phyloP scores from a whole-genome alignment of 148 eudicot genomes.

The Diospyros lotus region DNA sequence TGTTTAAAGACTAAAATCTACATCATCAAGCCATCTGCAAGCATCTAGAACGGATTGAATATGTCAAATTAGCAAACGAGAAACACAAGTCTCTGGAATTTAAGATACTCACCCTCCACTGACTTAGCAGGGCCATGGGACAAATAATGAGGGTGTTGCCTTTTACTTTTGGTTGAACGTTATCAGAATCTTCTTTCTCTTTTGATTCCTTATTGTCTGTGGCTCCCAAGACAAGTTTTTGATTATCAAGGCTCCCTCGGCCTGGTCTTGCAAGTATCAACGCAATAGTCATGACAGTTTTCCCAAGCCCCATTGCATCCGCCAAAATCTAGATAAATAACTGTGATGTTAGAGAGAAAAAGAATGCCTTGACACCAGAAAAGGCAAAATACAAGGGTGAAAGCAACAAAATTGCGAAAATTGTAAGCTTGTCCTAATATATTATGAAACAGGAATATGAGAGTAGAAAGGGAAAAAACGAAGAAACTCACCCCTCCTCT shows the following conservation, averaged over 20 bases:
- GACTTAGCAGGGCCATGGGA: slow-evolving; percentile 70
- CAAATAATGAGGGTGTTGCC: slow-evolving; percentile 63
- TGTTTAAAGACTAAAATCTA: background rate
- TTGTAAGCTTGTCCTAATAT: background rate
- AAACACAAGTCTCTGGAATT: background rate
- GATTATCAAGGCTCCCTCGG: slow-evolving; percentile 29
- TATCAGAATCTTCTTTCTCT: slow-evolving; percentile 14
- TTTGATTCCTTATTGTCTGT: slow-evolving; percentile 18
- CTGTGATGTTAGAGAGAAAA: slow-evolving; percentile 1
- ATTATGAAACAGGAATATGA: background rate
- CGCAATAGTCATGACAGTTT: slow-evolving; percentile 71
- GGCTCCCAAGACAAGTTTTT: slow-evolving; percentile 4
- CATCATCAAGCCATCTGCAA: background rate
- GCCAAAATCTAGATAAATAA: slow-evolving; percentile 46
- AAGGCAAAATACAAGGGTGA: background rate
- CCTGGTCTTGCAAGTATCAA: slow-evolving; percentile 50
- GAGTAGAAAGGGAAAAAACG: background rate
- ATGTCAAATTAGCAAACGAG: no score
- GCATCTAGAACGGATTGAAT: no score
- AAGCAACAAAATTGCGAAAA: background rate
- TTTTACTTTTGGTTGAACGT: slow-evolving; percentile 16
- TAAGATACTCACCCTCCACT: slow-evolving; percentile 59
- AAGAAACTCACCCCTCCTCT: slow-evolving; percentile 58
- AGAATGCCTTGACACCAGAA: background rate
- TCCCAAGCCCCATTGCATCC: slow-evolving; percentile 83